These are phyloP conservation scores for Lasiodiplodia citricola DNA, from an alignment of 2,329 filamentous ascomycete genomes.

Conservation along the genomic window DNA sequence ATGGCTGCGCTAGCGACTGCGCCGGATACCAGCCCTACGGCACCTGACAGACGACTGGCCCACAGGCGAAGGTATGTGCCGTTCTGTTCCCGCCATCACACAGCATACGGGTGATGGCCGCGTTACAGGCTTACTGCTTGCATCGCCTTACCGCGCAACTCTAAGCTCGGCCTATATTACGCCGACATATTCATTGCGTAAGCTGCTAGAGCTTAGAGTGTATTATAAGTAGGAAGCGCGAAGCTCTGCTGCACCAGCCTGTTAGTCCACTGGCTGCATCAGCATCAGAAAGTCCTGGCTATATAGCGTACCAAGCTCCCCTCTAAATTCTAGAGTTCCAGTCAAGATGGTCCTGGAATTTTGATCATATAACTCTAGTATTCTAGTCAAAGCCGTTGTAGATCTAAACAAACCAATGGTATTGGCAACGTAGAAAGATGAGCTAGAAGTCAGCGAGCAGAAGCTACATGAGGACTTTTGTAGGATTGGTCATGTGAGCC, in stretches of 20 bases:
- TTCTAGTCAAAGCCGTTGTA: no score
- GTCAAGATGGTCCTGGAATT: no score
- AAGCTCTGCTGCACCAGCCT: neutral
- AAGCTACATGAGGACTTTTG: no score
- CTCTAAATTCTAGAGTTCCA: no score
- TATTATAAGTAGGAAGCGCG: neutral
- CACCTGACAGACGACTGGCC: slow-evolving; percentile 23
- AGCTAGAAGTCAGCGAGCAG: no score
- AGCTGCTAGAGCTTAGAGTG: slow-evolving; percentile 12
- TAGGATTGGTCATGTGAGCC: no score
- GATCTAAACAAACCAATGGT: no score
- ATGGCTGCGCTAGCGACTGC: slow-evolving; percentile 15
- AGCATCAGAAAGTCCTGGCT: slow-evolving; percentile 2
- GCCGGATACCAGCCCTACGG: slow-evolving; percentile 21
- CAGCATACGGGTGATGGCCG: slow-evolving; percentile 10
- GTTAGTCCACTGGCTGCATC: neutral
- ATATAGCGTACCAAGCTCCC: slow-evolving; percentile 4
- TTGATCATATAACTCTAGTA: no score
- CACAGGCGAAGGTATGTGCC: neutral
- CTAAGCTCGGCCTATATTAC: slow-evolving; percentile 16
- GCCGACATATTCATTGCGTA: slow-evolving; percentile 10
- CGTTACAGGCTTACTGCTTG: slow-evolving; percentile 18
- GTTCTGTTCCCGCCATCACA: slow-evolving; percentile 4
- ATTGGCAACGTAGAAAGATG: no score
- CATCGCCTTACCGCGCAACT: slow-evolving; percentile 23